Conservation (phyloP, 2,329 filamentous ascomycete species). For the Alternaria sp. region DNA sequence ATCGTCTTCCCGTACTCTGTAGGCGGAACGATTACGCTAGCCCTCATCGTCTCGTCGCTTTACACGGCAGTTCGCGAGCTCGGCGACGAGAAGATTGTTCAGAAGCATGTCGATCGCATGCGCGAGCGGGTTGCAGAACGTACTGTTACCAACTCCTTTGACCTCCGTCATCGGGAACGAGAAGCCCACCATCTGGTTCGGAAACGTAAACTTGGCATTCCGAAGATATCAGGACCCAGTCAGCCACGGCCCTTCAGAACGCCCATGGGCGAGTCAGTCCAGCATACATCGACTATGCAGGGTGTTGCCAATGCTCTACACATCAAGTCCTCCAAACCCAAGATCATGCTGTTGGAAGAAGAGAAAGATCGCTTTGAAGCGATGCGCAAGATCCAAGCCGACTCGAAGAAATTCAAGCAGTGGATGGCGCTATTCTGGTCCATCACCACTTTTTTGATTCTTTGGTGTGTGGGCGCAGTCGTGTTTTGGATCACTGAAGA, state of each 20-base stretch:
- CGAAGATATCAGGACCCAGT: slow-evolving; percentile 35
- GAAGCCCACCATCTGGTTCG: slow-evolving; percentile 31
- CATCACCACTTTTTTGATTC: slow-evolving; percentile 68
- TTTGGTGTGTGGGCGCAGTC: slow-evolving; percentile 82
- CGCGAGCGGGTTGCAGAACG: slow-evolving; percentile 61
- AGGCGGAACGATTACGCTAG: slow-evolving; percentile 81
- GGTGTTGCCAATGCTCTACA: slow-evolving; percentile 16
- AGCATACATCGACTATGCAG: slow-evolving; percentile 7
- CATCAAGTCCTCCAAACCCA: slow-evolving; percentile 45
- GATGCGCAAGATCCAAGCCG: slow-evolving; percentile 80
- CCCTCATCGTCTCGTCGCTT: slow-evolving; percentile 82
- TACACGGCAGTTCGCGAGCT: slow-evolving; percentile 68
- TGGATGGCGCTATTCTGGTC: slow-evolving; percentile 78
- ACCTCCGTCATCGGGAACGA: slow-evolving; percentile 50
- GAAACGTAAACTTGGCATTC: slow-evolving; percentile 18
- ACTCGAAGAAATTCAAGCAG: slow-evolving; percentile 68
- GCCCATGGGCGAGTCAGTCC: slow-evolving; percentile 23
- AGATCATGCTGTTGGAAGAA: slow-evolving; percentile 62
- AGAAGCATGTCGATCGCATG: slow-evolving; percentile 62
- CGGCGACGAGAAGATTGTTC: slow-evolving; percentile 67
- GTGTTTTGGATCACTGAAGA: slow-evolving; percentile 72
- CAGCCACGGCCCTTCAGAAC: slow-evolving; percentile 28
- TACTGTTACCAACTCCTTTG: slow-evolving; percentile 60
- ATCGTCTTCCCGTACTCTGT: slow-evolving; percentile 85
- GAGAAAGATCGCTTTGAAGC: slow-evolving; percentile 73